These are phyloP conservation scores for Rosa multiflora DNA, from an alignment of 306 rosid species.

Conservation along the genomic window DNA sequence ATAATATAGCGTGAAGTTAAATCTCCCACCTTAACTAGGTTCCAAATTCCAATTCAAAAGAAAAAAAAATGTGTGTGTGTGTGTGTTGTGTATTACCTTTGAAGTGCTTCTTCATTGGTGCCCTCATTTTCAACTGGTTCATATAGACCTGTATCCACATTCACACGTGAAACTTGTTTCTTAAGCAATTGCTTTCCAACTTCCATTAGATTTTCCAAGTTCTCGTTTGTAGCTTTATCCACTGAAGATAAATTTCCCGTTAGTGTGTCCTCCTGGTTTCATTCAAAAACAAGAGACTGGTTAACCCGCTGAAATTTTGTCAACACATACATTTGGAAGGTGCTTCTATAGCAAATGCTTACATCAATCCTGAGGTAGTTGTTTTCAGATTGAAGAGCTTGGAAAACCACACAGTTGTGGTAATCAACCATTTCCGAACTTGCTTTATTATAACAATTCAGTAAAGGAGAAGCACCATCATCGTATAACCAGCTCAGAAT, in stretches of 20 bases:
- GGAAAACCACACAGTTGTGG: constrained; percentile 36
- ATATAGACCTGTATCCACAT: constrained; percentile 43
- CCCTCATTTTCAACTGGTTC: constrained; percentile 40
- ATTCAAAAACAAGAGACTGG: neutral
- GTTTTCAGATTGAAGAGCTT: constrained; percentile 35
- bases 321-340: neutral
- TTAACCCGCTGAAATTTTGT: neutral
- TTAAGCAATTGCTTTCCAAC: constrained; percentile 35
- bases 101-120: constrained; percentile 43
- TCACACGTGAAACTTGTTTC: constrained; percentile 32
- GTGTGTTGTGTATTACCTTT: constrained; percentile 20
- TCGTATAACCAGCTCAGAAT: constrained; percentile 34
- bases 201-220: constrained; percentile 40
- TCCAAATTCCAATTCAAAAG: neutral
- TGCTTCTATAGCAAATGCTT: constrained; percentile 1
- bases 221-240: constrained; percentile 41
- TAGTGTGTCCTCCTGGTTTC: constrained; percentile 37
- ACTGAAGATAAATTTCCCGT: constrained; percentile 33
- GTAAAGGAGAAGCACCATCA: constrained; percentile 36
- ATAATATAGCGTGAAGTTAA: no score
- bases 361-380: constrained; percentile 47
- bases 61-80: no score
- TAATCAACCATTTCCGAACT: constrained; percentile 43
- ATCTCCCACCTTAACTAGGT: no score
- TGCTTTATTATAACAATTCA: constrained; percentile 38